Evolutionary conservation across 1,284 basidiomycete genomes (phyloP).

Genomic region (Apiotrichum veenhuisii): DNA sequence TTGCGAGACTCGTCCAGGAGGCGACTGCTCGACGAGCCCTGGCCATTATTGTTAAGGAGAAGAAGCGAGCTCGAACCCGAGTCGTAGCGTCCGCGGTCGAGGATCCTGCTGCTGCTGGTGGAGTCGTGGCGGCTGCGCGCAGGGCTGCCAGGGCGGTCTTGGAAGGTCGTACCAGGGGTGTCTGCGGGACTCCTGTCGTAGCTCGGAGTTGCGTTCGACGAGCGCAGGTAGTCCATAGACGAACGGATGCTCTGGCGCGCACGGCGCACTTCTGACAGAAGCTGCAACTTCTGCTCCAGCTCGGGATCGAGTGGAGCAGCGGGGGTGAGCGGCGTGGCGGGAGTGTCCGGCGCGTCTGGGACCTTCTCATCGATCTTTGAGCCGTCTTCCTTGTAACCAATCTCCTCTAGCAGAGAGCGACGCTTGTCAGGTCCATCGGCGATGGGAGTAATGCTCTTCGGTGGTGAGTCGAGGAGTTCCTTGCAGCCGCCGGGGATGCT

Average conservation of each 20-base stretch:
- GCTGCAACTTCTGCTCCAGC: constrained; percentile 35
- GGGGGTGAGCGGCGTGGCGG: background rate
- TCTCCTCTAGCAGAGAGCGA: constrained; percentile 14
- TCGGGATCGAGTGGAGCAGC: constrained; percentile 25
- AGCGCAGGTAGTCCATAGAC: constrained; percentile 37
- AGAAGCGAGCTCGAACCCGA: constrained; percentile 3
- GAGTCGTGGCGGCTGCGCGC: constrained; percentile 11
- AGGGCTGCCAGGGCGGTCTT: constrained; percentile 1
- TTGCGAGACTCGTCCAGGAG: constrained; percentile 3
- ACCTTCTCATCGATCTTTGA: too few relatives aligned
- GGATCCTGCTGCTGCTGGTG: constrained; percentile 3
- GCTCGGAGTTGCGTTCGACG: background rate
- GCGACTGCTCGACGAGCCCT: background rate
- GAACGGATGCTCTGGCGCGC: constrained; percentile 38
- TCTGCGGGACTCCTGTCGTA: background rate
- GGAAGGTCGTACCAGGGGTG: background rate
- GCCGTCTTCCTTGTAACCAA: constrained; percentile 8
- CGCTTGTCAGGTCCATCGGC: background rate
- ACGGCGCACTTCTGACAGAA: constrained; percentile 44
- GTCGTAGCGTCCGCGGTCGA: constrained; percentile 3
- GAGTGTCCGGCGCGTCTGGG: background rate
- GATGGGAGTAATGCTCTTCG: background rate
- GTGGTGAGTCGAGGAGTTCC: background rate
- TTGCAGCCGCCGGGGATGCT: background rate
- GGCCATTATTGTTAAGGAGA: background rate